Base-by-base conservation (phyloP, 169 alveolate genomes). In the Cystoisospora suis region DNA sequence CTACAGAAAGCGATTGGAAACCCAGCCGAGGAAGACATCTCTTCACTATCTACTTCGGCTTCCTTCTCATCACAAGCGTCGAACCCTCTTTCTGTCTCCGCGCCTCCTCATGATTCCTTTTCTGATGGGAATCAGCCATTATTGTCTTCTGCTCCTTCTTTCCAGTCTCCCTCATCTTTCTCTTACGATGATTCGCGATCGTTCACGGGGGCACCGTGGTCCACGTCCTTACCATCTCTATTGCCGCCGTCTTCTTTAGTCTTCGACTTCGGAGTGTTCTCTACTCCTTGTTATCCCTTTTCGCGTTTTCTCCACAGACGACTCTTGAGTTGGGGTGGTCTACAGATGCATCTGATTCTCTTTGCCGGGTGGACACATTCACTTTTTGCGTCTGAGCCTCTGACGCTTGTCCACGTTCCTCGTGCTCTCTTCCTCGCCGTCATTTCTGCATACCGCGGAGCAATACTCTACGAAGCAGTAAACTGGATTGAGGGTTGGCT, bases 301-400 rank as follows among this genome's bases (percentile, higher is more conserved):
- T 42, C 87, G 3, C 87, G 87, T 17, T 77, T 77, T n/a, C 45
- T 77, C 32, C 87, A 77, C 45, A 59, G 69, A 7, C 87, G 87
- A n/a, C 87, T 77, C 70, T 44, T 77, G 46, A 36, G 87, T 45
- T 77, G 87, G 87, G 87, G 87, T 23, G 87, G 87, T 6, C 69
- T 77, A 45, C 87, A 77, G 44, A 29, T 77, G 29, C 87, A 77
- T 38, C 7, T 77, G n/a, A 59, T 77, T 20, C 87, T 77, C 27
- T 77, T 77, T 7, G 87, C 46, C 70, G 87, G 87, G 23, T 77
- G 87, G 87, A 1, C 29, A 0, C 69, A 45, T 38, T 77, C 87
- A 46, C 69, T 77, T 32, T 77, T 77, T 20, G 59, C 87, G 9
- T 17, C 87, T 6, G 87, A 42, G 40, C 87, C 87, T n/a, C 69